Base-by-base conservation (phyloP, 2,329 filamentous ascomycete genomes). In the Fonsecaea monophora region DNA sequence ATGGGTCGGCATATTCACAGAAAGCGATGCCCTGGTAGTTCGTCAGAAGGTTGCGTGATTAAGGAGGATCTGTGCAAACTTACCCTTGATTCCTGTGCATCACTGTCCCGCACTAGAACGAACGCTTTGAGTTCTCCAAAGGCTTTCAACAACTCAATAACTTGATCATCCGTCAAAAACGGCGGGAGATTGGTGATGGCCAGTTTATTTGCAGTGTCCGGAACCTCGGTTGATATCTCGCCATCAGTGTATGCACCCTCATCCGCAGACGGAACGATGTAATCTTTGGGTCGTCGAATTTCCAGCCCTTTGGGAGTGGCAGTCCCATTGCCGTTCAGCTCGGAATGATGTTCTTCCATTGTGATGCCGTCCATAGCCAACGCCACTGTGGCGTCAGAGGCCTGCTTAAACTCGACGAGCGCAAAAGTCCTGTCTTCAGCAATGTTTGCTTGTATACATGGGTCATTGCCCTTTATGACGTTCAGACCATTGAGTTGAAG, bases 401-500 rank as follows among this genome's bases (percentile, higher is more conserved):
- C 84, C 53, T 89, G 89, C 80, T 93, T 93, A 81, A 99, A 98
- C 77, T 99, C 96, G 53, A 97, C 78, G 53, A 98, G 86, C 9
- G 93, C 94, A 78, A 96, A 97, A 0, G 86, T 85, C 63, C 85
- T 83, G 77, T 96, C 92, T 66, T 89, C 87, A 25, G 93, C 90
- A 64, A 98, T 84, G 73, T 97, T 92, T 42, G 90, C 92, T 7
- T 90, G 89, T 60, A 92, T 84, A 76, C 95, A 98, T 40, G 94
- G 94, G 74, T 98, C 94, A 55, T 87, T 86, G 70, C 87, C 89
- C 71, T 92, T 89, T 60, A 96, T 88, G 40, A 97, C 90, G 74
- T 99, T 99, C 55, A 99, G 83, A n/a, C 94, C 93, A 74, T 99
- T 98, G 60, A 99, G 86, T 78, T 98, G 94, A 30, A 97, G 84